These are phyloP conservation scores for Suhomyces chickasaworum DNA, from an alignment of 1,139 yeast species.

Conservation along the genomic window DNA sequence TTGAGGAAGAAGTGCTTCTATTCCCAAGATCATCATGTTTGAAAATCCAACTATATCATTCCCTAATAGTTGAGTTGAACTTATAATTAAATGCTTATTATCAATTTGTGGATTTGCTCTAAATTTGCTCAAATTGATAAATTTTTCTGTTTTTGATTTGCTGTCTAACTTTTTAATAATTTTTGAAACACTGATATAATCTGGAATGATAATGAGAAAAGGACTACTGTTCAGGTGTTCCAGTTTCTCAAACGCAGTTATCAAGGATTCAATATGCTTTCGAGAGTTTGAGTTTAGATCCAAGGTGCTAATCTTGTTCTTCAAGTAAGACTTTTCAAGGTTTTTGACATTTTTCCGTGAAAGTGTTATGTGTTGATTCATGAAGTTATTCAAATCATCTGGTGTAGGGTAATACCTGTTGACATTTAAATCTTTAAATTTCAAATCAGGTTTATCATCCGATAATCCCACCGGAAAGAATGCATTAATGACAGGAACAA, in stretches of 20 bases:
- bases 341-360: constrained; percentile 21
- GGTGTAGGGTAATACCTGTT: constrained; percentile 13
- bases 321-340: constrained; percentile 20
- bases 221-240: constrained; percentile 13
- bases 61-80: constrained; percentile 24
- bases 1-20: constrained; percentile 28
- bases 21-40: constrained; percentile 26
- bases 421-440: constrained; percentile 14
- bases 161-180: constrained; percentile 6
- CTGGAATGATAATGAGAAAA: constrained; percentile 22
- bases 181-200: constrained; percentile 12
- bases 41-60: constrained; percentile 16
- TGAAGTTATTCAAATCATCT: constrained; percentile 9
- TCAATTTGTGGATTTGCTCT: background rate
- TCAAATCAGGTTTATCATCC: background rate
- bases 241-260: constrained; percentile 8
- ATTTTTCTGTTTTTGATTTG: constrained; percentile 1
- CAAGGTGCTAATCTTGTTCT: constrained; percentile 4
- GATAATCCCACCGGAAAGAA: constrained; percentile 12
- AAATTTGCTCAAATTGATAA: background rate
- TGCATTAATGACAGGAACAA: constrained; percentile 4
- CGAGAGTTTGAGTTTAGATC: constrained; percentile 1
- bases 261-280: constrained; percentile 5
- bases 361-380: constrained; percentile 17
- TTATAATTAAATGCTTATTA: constrained; percentile 6